Evolutionary conservation across 805 yeast species (phyloP).

Genomic region (Saturnispora zaruensis): DNA sequence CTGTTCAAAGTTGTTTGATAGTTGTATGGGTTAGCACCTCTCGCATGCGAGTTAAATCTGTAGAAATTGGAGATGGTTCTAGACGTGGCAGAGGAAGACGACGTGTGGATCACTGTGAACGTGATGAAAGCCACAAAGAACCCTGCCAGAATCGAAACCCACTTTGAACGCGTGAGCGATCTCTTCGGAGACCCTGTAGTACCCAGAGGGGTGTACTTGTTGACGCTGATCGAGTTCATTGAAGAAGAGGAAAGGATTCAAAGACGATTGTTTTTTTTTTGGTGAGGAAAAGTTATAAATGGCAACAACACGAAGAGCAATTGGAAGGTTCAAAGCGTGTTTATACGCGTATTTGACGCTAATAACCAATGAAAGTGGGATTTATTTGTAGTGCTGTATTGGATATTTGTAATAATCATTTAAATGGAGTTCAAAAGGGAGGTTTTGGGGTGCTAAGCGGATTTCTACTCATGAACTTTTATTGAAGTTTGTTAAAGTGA

Average conservation of each 20-base stretch:
- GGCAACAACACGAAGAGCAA: neutral
- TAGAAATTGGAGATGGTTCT: conserved; percentile 26
- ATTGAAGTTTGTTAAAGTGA: too few species aligned
- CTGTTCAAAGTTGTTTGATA: conserved; percentile 27
- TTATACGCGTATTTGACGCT: too few species aligned
- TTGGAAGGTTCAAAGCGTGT: neutral
- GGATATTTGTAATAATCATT: too few species aligned
- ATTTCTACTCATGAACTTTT: too few species aligned
- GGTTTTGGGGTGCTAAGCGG: too few species aligned
- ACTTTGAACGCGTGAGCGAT: conserved; percentile 17
- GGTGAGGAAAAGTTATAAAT: neutral
- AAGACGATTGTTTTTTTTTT: neutral
- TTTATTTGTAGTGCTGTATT: too few species aligned
- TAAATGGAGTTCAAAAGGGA: too few species aligned
- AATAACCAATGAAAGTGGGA: too few species aligned
- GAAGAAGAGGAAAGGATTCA: neutral
- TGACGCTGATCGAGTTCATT: conserved; percentile 1
- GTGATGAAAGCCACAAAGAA: conserved; percentile 22
- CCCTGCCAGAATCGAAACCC: conserved; percentile 22
- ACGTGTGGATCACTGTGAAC: conserved; percentile 18
- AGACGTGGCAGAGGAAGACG: conserved; percentile 21
- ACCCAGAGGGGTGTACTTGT: conserved; percentile 7
- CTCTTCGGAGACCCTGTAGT: neutral
- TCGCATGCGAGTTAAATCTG: conserved; percentile 26
- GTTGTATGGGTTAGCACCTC: conserved; percentile 29